These are phyloP conservation scores for Psilocybe cubensis DNA, from an alignment of 768 basidiomycete species.

Conservation along the genomic window DNA sequence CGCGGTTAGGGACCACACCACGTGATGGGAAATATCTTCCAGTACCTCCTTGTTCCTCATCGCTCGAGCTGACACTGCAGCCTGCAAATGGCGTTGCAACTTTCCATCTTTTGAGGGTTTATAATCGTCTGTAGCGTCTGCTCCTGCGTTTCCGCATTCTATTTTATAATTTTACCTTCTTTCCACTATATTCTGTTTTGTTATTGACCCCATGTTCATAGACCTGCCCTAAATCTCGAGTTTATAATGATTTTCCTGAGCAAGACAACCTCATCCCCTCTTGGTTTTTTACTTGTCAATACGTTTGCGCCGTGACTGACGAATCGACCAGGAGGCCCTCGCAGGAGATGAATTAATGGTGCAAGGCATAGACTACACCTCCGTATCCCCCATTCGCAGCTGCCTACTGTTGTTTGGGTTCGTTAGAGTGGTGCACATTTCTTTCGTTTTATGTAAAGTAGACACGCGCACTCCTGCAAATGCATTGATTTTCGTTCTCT, in stretches of 20 bases:
- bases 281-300: constrained; percentile 42
- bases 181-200: not conserved
- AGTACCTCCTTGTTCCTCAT: too few relatives aligned
- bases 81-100: too few relatives aligned
- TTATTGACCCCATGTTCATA: too few relatives aligned
- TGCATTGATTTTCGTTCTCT: not conserved
- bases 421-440: constrained; percentile 87
- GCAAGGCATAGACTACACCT: constrained; percentile 87
- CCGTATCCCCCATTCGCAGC: constrained; percentile 82
- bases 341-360: constrained; percentile 91
- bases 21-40: too few relatives aligned
- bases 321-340: constrained; percentile 60
- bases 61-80: too few relatives aligned
- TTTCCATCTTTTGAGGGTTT: too few relatives aligned
- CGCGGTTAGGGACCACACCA: too few relatives aligned
- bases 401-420: constrained; percentile 64
- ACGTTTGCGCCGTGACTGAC: constrained; percentile 39
- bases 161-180: too few relatives aligned
- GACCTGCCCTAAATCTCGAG: constrained; percentile 25
- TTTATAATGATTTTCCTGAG: constrained; percentile 9
- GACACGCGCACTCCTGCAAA: not conserved
- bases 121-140: too few relatives aligned
- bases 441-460: not conserved
- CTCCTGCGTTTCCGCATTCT: too few relatives aligned
- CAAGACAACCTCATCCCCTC: constrained; percentile 43